Percentiles rank a stretch among this genome's conserved stretches.
These are phyloP conservation scores for Claviceps capensis DNA, from an alignment of 2,329 filamentous ascomycete genomes.

Conservation along the genomic window DNA sequence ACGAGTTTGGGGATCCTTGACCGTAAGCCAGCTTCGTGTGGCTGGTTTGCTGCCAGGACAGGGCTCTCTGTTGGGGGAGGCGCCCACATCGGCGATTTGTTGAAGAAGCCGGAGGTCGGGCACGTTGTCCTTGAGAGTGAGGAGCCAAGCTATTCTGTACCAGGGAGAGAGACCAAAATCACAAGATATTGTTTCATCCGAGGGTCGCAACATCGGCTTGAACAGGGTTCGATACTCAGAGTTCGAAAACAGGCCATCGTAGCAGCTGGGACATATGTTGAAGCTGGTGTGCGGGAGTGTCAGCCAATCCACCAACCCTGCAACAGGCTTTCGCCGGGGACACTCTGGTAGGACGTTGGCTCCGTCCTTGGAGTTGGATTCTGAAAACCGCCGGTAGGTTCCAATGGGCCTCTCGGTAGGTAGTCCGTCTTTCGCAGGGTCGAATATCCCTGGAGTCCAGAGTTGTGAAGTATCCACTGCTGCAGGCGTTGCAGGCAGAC, in stretches of 20 bases:
- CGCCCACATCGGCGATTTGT: constrained; percentile 46
- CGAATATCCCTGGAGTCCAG: constrained; percentile 34
- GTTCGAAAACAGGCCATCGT: constrained; percentile 51
- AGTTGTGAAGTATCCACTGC: constrained; percentile 13
- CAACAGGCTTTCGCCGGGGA: constrained; percentile 46
- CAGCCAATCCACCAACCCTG: constrained; percentile 65
- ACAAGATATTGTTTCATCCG: constrained; percentile 50
- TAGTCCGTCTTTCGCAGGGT: constrained; percentile 22
- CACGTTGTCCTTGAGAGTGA: constrained; percentile 58
- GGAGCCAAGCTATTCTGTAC: constrained; percentile 72
- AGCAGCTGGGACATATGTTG: constrained; percentile 74
- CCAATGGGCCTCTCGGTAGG: constrained; percentile 27
- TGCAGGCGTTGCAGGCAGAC: constrained; percentile 1
- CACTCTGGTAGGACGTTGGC: constrained; percentile 47
- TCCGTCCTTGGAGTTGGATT: constrained; percentile 18
- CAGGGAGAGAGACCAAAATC: constrained; percentile 67
- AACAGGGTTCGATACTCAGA: constrained; percentile 58
- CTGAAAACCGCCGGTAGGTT: constrained; percentile 39
- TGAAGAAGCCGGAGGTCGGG: constrained; percentile 56
- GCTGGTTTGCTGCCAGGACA: constrained; percentile 44
- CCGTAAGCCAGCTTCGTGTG: constrained; percentile 58
- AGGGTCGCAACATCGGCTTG: constrained; percentile 39
- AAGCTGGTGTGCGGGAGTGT: constrained; percentile 60
- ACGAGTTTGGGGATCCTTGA: constrained; percentile 54
- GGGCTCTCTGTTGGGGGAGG: constrained; percentile 34